Conservation (phyloP, 441 rosid genomes). For the Populus trichocarpa region DNA sequence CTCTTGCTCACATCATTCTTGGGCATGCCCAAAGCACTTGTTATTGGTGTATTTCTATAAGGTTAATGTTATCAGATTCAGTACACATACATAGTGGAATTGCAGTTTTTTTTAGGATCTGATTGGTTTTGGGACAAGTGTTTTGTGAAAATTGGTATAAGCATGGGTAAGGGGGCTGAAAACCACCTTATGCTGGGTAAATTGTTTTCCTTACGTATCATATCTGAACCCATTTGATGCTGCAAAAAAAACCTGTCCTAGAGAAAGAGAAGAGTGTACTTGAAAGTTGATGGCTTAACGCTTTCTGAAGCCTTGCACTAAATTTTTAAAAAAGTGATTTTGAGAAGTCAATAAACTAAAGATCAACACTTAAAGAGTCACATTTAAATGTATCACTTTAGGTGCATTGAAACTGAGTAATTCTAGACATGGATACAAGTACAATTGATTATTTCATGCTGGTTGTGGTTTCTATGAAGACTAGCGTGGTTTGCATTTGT, state of each 20-base stretch:
- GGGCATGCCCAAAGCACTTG: not conserved
- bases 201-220: not conserved
- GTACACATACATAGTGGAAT: not conserved
- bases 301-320: not conserved
- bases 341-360: not conserved
- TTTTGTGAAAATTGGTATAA: not conserved
- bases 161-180: not conserved
- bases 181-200: not conserved
- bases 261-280: not conserved
- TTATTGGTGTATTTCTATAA: not conserved
- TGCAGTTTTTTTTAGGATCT: not conserved
- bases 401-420: not conserved
- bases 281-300: not conserved
- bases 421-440: not conserved
- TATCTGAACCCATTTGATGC: not conserved
- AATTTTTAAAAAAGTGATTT: not conserved
- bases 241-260: not conserved
- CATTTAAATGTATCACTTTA: not conserved
- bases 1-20: not conserved
- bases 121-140: not conserved
- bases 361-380: not conserved
- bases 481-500: not conserved
- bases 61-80: not conserved
- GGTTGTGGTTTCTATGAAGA: not conserved
- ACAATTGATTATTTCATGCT: not conserved